These are phyloP conservation scores for Mycena vitilis DNA, from an alignment of 768 basidiomycete species.

Conservation along the genomic window DNA sequence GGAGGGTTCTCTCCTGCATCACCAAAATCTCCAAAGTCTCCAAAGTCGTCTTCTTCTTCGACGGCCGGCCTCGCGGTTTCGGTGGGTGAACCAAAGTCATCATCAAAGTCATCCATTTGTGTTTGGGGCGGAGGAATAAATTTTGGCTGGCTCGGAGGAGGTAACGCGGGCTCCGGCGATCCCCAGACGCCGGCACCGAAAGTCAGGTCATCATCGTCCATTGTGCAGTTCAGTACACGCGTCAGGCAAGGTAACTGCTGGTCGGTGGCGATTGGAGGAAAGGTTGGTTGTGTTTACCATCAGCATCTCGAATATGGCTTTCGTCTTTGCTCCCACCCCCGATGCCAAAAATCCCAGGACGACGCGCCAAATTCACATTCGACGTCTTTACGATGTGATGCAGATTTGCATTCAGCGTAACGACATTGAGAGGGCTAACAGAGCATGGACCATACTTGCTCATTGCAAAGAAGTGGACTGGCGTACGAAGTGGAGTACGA, in stretches of 20 bases:
- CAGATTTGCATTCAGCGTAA: slow-evolving; percentile 76
- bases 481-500: slow-evolving; percentile 77
- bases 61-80: slow-evolving; percentile 58
- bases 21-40: slow-evolving; percentile 90
- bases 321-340: slow-evolving; percentile 70
- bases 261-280: background rate
- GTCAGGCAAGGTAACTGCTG: slow-evolving; percentile 1
- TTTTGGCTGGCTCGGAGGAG: slow-evolving; percentile 42
- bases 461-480: slow-evolving; percentile 85
- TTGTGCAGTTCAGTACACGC: slow-evolving; percentile 37
- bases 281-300: slow-evolving; percentile 18
- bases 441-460: slow-evolving; percentile 79
- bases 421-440: slow-evolving; percentile 71
- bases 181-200: slow-evolving; percentile 85
- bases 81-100: slow-evolving; percentile 65
- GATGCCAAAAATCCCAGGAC: slow-evolving; percentile 60
- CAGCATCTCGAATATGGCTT: slow-evolving; percentile 46
- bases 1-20: slow-evolving; percentile 59
- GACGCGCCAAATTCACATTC: slow-evolving; percentile 76
- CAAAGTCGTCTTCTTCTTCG: slow-evolving; percentile 80
- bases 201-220: slow-evolving; percentile 77
- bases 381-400: slow-evolving; percentile 79
- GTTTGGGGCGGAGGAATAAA: slow-evolving; percentile 37
- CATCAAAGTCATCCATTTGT: slow-evolving; percentile 66
- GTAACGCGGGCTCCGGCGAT: slow-evolving; percentile 52